These are phyloP conservation scores for Leishmania gerbilli DNA, from an alignment of 208 protist species.

Conservation along the genomic window DNA sequence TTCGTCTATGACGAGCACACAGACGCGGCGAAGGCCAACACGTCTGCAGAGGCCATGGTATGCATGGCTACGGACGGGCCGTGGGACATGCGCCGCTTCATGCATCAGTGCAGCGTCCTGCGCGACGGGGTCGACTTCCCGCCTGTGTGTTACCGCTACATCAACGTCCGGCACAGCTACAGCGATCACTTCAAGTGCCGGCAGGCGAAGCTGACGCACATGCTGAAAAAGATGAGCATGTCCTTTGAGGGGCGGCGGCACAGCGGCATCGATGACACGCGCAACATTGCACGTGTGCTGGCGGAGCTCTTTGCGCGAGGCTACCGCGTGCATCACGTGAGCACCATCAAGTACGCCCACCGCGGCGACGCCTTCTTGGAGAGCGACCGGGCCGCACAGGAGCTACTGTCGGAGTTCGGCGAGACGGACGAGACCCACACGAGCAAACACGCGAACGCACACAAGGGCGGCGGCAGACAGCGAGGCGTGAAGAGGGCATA, in stretches of 20 bases:
- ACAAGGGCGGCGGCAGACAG: constrained; percentile 3
- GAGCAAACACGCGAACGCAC: neutral
- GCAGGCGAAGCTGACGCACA: constrained; percentile 77
- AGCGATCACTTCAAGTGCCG: constrained; percentile 54
- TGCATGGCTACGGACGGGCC: constrained; percentile 89
- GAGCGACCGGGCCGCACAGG: constrained; percentile 36
- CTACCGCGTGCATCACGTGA: constrained; percentile 72
- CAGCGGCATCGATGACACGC: constrained; percentile 90
- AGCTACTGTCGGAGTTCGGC: constrained; percentile 65
- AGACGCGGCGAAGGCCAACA: constrained; percentile 15
- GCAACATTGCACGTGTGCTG: constrained; percentile 89
- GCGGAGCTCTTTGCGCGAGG: constrained; percentile 79
- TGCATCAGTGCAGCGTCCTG: constrained; percentile 85
- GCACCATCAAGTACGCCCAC: constrained; percentile 69
- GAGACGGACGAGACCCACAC: constrained; percentile 34
- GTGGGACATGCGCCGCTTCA: constrained; percentile 93
- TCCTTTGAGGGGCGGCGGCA: constrained; percentile 82
- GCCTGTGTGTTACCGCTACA: constrained; percentile 89
- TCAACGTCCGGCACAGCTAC: constrained; percentile 88
- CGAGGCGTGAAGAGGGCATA: constrained; percentile 14
- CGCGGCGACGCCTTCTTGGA: constrained; percentile 36
- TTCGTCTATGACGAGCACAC: constrained; percentile 61
- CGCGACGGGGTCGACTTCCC: constrained; percentile 76
- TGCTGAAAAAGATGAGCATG: constrained; percentile 77
- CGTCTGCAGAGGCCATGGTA: constrained; percentile 61